These are phyloP conservation scores for Cicer chorassanicum DNA, from an alignment of 306 rosid species.

Conservation along the genomic window DNA sequence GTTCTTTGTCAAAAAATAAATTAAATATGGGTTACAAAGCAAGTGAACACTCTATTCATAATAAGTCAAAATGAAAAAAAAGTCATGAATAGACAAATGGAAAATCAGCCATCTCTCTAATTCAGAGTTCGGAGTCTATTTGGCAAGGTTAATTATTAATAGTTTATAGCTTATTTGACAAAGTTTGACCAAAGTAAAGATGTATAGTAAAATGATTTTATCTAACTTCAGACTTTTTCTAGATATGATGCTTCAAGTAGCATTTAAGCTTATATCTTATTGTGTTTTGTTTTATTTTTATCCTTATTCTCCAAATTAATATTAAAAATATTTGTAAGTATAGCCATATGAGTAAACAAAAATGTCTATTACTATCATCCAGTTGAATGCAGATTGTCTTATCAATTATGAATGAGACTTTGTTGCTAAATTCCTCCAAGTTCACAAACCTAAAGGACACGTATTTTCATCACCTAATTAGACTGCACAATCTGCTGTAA, in stretches of 20 bases:
- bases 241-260: no score
- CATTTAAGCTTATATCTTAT: no score
- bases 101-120: not conserved
- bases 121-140: not conserved
- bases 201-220: no score
- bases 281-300: no score
- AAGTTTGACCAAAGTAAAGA: no score
- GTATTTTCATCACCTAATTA: conserved; percentile 15
- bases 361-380: not conserved
- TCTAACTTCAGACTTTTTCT: no score
- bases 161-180: not conserved
- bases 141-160: not conserved
- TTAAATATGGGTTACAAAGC: not conserved
- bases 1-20: not conserved
- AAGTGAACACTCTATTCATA: not conserved
- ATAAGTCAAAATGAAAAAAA: not conserved
- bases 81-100: not conserved
- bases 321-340: no score
- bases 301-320: no score
- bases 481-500: not conserved
- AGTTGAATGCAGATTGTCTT: not conserved
- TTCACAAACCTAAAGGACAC: conserved; percentile 8
- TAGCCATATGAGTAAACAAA: not conserved
- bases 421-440: not conserved
- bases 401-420: not conserved